These are phyloP conservation scores for Usnea hakonensis DNA, from an alignment of 495 filamentous ascomycete species.

Conservation along the genomic window DNA sequence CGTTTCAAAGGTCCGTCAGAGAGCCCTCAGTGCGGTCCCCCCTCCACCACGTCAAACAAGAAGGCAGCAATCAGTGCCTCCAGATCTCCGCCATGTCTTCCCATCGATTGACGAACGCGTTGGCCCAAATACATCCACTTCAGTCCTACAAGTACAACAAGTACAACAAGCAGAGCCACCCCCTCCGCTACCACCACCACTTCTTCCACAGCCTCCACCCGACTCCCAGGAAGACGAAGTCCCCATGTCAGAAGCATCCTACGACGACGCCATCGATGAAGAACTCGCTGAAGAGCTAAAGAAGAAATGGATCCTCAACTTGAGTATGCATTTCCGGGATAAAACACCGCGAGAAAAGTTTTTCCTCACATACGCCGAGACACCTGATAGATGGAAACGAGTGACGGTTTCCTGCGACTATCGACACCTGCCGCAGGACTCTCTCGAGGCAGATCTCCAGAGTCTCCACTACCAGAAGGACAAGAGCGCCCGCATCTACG, in stretches of 20 bases:
- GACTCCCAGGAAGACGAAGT: constrained; percentile 26
- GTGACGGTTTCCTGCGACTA: constrained; percentile 95
- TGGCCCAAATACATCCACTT: constrained; percentile 1
- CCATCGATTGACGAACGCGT: constrained; percentile 9
- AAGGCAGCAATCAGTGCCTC: constrained; percentile 22
- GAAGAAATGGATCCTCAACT: constrained; percentile 86
- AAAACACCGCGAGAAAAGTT: constrained; percentile 94
- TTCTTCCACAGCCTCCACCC: constrained; percentile 12
- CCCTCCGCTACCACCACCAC: constrained; percentile 18
- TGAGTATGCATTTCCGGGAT: constrained; percentile 98
- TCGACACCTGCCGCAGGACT: constrained; percentile 68
- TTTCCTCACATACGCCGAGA: constrained; percentile 90
- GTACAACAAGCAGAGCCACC: too few species aligned
- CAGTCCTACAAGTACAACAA: constrained; percentile 6
- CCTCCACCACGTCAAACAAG: constrained; percentile 8
- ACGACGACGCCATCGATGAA: constrained; percentile 42
- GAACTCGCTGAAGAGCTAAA: constrained; percentile 76
- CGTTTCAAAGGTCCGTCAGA: constrained; percentile 62
- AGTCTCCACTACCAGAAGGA: constrained; percentile 78
- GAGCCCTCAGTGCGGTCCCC: constrained; percentile 42
- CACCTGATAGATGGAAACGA: constrained; percentile 68
- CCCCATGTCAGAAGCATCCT: constrained; percentile 28
- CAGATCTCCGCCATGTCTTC: constrained; percentile 23
- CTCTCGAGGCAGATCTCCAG: constrained; percentile 76
- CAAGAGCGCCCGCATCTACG: constrained; percentile 91